Evolutionary conservation across 2,329 filamentous ascomycete species (phyloP).

Genomic region (Neofusicoccum ribis): DNA sequence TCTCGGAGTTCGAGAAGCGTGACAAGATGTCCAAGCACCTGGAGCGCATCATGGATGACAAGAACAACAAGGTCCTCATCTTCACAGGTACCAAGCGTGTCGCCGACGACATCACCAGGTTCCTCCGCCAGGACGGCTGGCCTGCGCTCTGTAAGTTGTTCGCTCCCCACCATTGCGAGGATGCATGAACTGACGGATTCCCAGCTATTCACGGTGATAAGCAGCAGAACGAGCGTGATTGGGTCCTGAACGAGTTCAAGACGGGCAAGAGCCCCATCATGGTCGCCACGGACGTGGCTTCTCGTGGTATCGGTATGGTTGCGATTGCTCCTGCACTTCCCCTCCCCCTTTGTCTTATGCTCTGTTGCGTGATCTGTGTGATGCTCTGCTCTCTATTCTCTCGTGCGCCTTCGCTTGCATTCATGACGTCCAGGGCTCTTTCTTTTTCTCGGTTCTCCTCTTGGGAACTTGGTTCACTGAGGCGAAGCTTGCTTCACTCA

Average conservation of each 20-base stretch:
- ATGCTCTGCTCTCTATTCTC: slow-evolving; percentile 91
- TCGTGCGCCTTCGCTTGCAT: slow-evolving; percentile 73
- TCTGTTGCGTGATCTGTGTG: slow-evolving; percentile 62
- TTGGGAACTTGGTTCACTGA: slow-evolving; percentile 84
- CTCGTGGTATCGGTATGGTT: slow-evolving; percentile 99
- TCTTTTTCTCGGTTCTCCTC: slow-evolving; percentile 79
- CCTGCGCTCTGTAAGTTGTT: slow-evolving; percentile 80
- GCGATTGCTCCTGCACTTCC: slow-evolving; percentile 49
- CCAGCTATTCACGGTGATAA: slow-evolving; percentile 97
- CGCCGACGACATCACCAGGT: slow-evolving; percentile 95
- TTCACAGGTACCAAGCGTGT: slow-evolving; percentile 88
- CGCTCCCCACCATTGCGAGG: background rate
- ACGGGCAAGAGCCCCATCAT: slow-evolving; percentile 99
- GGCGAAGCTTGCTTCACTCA: slow-evolving; percentile 70
- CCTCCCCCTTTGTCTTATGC: slow-evolving; percentile 35
- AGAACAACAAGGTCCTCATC: slow-evolving; percentile 90
- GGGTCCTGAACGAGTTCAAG: slow-evolving; percentile 99
- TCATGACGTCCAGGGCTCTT: slow-evolving; percentile 88
- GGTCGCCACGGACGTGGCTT: slow-evolving; percentile 99
- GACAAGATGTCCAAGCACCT: slow-evolving; percentile 96
- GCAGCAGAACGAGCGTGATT: slow-evolving; percentile 99
- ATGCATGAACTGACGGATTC: slow-evolving; percentile 46
- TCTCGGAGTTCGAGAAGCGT: slow-evolving; percentile 95
- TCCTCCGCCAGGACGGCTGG: slow-evolving; percentile 97
- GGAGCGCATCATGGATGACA: slow-evolving; percentile 97